These are phyloP conservation scores for Hygrophoropsis aurantiaca DNA, from an alignment of 768 basidiomycete species.

Conservation along the genomic window DNA sequence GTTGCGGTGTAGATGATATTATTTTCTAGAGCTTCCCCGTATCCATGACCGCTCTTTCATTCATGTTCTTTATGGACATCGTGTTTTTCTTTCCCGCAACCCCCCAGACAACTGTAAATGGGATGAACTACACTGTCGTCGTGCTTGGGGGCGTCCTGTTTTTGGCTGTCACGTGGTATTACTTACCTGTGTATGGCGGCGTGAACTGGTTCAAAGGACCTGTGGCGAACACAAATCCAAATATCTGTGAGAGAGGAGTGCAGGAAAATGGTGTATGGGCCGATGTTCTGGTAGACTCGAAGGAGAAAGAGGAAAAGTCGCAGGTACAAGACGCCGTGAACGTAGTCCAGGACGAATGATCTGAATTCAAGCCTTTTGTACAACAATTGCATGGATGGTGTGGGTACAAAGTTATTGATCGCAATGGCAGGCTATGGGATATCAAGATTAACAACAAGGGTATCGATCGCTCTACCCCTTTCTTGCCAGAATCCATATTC, in stretches of 20 bases:
- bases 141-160: conserved; percentile 33
- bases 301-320: no score
- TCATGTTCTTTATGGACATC: conserved; percentile 37
- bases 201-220: conserved; percentile 29
- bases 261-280: no score
- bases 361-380: no score
- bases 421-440: no score
- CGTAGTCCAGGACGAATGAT: no score
- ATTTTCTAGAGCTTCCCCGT: conserved; percentile 27
- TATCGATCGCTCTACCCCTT: no score
- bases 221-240: conserved; percentile 9
- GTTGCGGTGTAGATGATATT: not conserved
- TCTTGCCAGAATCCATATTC: no score
- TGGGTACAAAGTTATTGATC: no score
- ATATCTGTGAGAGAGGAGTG: not conserved
- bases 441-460: no score
- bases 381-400: no score
- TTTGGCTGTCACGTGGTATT: conserved; percentile 9
- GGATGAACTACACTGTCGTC: conserved; percentile 39
- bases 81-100: conserved; percentile 33
- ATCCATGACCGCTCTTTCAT: conserved; percentile 29
- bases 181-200: conserved; percentile 20
- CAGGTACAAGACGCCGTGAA: no score
- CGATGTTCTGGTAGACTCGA: no score
- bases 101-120: conserved; percentile 22